Evolutionary conservation across 2,329 filamentous ascomycete species (phyloP).

Genomic region (Aurifilum marmelostoma): DNA sequence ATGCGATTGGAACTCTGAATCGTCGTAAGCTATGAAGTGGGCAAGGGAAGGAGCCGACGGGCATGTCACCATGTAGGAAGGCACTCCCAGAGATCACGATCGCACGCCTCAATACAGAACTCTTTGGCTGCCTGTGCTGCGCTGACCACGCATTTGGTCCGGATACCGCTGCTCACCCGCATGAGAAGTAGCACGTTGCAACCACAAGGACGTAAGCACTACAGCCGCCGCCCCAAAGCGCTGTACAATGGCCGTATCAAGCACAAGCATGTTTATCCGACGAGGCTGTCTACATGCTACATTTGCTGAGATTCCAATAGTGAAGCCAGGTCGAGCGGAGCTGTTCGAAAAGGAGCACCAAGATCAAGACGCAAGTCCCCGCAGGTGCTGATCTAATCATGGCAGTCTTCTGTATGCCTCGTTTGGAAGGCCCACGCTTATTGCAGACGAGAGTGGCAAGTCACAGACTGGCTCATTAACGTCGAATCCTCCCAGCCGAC

Average conservation of each 20-base stretch:
- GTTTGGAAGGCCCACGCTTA: background rate
- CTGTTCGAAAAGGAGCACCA: background rate
- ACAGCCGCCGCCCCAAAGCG: background rate
- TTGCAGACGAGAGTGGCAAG: background rate
- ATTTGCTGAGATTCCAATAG: background rate
- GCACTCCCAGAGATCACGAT: background rate
- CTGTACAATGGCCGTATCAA: background rate
- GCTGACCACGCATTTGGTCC: constrained; percentile 18
- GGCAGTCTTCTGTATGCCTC: background rate
- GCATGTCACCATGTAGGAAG: background rate
- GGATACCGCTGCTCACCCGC: background rate
- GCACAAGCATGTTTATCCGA: background rate
- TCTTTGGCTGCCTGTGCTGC: background rate
- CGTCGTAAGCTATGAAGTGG: background rate
- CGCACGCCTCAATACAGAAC: constrained; percentile 4
- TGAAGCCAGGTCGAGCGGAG: background rate
- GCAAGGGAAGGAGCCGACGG: background rate
- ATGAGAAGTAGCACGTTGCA: background rate
- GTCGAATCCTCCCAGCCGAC: background rate
- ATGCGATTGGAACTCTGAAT: background rate
- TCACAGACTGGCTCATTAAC: constrained; percentile 3
- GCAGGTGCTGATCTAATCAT: background rate
- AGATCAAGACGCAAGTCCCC: no score
- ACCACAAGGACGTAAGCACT: background rate
- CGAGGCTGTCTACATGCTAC: background rate